Evolutionary conservation across 2,329 filamentous ascomycete genomes (phyloP), one percentile per base, ranked within the genome.

Genomic region (Dactylellina drechsleri): DNA sequence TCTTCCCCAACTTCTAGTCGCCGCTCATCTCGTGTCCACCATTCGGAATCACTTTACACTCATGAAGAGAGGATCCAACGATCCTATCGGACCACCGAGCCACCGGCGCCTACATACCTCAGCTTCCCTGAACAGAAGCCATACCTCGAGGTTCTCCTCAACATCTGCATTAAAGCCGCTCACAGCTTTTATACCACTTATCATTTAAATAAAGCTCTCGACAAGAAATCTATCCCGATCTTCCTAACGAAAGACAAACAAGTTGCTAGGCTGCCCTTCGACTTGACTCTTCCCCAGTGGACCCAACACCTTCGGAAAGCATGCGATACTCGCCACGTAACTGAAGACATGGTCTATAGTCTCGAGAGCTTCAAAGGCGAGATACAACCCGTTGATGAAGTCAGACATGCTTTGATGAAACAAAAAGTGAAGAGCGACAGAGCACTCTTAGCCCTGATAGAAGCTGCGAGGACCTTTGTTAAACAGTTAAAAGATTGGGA

Each of bases 401-500:
- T 79, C 31, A 65, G 76, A 13, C 78, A 79, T 50, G 77, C 78
- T 0, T 74, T 77, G 18, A 65, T 66, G 53, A 79, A 79, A 28
- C 61, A 76, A 23, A 79, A 79, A 41, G 64, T 77, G 8, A 79
- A 78, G 59, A 74, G 70, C 10, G 78, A 78, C 41, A 74, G 78
- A 31, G 77, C 76, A 20, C 62, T 79, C 20, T 50, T 79, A 16
- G 78, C 78, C 31, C 31, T 79, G 41, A 77, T 79, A 13, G 77
- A 78, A 41, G 75, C 77, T 31, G 76, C 77, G 20, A 72, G 78
- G 16, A 78, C 71, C 12, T 79, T 79, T 53, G 78, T 78, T 12
- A 78, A 77, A 76, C 78, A 79, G 54, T 54, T 79, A 52, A 78
- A 77, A 41, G 77, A 78, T 53, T 78, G 78, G 78, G 77, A 77